Evolutionary conservation across 2,329 filamentous ascomycete genomes (phyloP), one percentile per base, ranked within the genome.

Genomic region (Juglanconis sp.): DNA sequence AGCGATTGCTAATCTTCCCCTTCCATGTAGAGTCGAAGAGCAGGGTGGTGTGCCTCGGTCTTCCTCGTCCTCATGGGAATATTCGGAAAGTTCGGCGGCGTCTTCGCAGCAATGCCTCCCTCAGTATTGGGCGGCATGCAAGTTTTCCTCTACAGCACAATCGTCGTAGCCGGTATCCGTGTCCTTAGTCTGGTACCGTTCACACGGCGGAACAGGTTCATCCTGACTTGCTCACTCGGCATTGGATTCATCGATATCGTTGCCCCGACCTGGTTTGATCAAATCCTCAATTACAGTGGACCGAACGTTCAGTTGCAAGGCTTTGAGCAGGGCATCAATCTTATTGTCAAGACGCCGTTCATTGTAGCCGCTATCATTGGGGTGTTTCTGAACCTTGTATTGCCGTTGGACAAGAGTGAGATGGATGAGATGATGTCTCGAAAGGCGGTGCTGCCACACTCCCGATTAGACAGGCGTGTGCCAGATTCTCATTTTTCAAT

Each of bases 41-140:
- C 87, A 3, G 87, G 87, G 0, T 89, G 87, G 73, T 85, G 81
- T 61, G 84, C 81, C 67, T 87, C 85, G 67, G 81, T 84, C 65
- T 89, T 87, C 77, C 76, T 90, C 24, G 73, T 90, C 36, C 69
- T 90, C 61, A 89, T 89, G 84, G 87, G 87, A 6, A 78, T 90
- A 54, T 89, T 90, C 68, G 82, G 86, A 57, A 90, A 90, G 68
- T 90, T 90, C 64, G 86, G 87, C 2, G 87, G 87, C 0, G 83
- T 87, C 0, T 80, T 90, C 4, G 85, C 88, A 0, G 78, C 86
- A 8, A 90, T 90, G 64, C 87, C 87, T 0, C 72, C 74, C 3
- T 75, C 76, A 5, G 76, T 79, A 6, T 69, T 80, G 1, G 77
- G 77, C 5, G 76, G 77, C 8, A 80, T 80, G 76, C 77, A 79